Percentiles rank a stretch among this genome's conserved stretches.
These are phyloP conservation scores for Rhizophagus clarus DNA, from an alignment of 192 early-diverging fungal genomes.

Conservation along the genomic window DNA sequence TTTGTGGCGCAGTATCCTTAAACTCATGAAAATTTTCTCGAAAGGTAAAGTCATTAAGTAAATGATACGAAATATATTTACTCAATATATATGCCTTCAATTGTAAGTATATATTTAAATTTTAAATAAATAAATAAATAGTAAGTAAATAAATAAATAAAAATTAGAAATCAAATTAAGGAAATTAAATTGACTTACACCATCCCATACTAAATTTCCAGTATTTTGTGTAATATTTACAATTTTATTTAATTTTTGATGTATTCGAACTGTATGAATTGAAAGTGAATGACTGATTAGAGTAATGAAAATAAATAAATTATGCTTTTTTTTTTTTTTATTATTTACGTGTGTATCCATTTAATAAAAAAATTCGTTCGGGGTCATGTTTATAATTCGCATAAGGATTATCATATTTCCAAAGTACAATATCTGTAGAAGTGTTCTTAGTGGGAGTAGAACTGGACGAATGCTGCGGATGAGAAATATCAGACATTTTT, in stretches of 20 bases:
- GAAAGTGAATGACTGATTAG: not conserved
- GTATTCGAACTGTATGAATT: not conserved
- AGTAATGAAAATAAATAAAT: not conserved
- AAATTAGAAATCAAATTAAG: not conserved
- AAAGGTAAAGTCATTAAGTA: not conserved
- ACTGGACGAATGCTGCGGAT: not conserved
- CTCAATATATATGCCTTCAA: conserved; percentile 12
- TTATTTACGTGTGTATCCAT: conserved; percentile 7
- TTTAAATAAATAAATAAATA: not conserved
- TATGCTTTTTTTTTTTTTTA: not conserved
- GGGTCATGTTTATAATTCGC: conserved; percentile 5
- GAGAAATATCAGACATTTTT: not conserved
- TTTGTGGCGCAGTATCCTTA: not conserved
- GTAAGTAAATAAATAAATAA: not conserved
- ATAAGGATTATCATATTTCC: conserved; percentile 20
- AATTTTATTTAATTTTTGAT: not conserved
- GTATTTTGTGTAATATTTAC: conserved; percentile 6
- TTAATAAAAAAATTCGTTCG: not conserved
- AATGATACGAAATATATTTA: not conserved
- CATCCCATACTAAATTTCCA: conserved; percentile 21
- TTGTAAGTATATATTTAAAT: not conserved
- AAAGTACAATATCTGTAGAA: not conserved
- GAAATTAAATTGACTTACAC: not conserved
- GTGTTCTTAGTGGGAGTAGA: not conserved
- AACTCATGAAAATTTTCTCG: not conserved